Base-by-base conservation (phyloP, 2,329 filamentous ascomycete genomes). In the Balansia obtecta region DNA sequence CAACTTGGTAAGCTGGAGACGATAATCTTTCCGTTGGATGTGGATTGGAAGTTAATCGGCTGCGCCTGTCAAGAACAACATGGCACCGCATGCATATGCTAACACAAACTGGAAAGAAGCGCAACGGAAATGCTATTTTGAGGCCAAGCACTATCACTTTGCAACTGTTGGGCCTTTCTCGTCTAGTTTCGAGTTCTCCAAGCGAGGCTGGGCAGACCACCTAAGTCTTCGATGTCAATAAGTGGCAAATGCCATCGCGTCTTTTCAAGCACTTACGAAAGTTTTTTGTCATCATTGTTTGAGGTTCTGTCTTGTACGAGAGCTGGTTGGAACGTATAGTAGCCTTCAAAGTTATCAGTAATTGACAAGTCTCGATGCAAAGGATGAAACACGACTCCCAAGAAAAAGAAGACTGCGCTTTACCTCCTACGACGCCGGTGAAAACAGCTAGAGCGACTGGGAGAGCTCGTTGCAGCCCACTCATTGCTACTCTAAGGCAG, bases 271-370 rank as follows among this genome's bases (percentile, higher is more conserved):
- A 42, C 43, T 46, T 46, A 49, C 50, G 39, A 30, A 13, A 34
- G 12, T 38, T 39, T 22, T 39, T 27, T 22, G 32, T 16, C 9
- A 13, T 50, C 40, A 13, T 53, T 54, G 10, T 53, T 49, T 4
- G 53, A 32, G 15, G 50, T 55, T 41, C 61, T 53, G 4, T 48
- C 47, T 8, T 58, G 58, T 2, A 60, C 61, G 48, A 69, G 56
- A 27, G 64, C 56, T 20, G 66, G 66, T 38, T 65, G 60, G 45
- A 68, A 69, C 2, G 66, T 68, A 52, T 69, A 69, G 30, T 61
- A 60, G 40, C 66, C 66, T 69, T 15, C 1, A 32, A 47, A 45
- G 38, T 18, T 4, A 42, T 52, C 22, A 49, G 42, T 20, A 45
- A 45, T 27, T 18, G 15, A 18, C 15, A 27, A 27, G 27, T 20